Evolutionary conservation across 2,329 filamentous ascomycete species (phyloP).

Genomic region (Botrytis byssoidea): DNA sequence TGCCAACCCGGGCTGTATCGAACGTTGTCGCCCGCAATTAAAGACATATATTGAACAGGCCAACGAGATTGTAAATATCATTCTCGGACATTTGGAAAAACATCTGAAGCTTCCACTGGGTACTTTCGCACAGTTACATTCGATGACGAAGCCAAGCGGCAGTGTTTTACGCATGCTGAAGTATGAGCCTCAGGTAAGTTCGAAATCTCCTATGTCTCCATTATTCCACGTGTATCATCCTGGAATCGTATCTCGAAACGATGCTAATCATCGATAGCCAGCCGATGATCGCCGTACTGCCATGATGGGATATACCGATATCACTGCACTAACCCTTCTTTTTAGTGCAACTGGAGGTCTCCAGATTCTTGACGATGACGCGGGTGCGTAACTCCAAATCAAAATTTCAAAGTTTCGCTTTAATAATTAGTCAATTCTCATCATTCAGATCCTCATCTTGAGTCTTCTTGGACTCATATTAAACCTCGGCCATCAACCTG

Average conservation of each 20-base stretch:
- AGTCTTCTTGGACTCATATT: slow-evolving; percentile 39
- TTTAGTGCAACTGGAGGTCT: slow-evolving; percentile 39
- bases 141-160: background rate
- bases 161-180: slow-evolving; percentile 8
- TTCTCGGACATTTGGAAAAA: slow-evolving; percentile 12
- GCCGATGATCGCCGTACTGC: slow-evolving; percentile 8
- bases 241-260: background rate
- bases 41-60: slow-evolving; percentile 1
- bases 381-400: slow-evolving; percentile 31
- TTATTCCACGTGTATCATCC: background rate
- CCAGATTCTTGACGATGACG: slow-evolving; percentile 40
- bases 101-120: background rate
- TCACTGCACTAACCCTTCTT: slow-evolving; percentile 13
- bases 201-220: background rate
- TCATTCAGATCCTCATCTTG: slow-evolving; percentile 1
- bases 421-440: background rate
- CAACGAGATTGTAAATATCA: background rate
- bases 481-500: slow-evolving; percentile 37
- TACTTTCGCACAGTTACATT: background rate
- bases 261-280: background rate
- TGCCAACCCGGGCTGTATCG: background rate
- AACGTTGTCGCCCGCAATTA: background rate
- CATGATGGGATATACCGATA: slow-evolving; percentile 16
- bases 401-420: background rate
- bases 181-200: slow-evolving; percentile 10